These are phyloP conservation scores for Avena sativa DNA, from an alignment of 176 grass and related monocot genomes.

Conservation along the genomic window DNA sequence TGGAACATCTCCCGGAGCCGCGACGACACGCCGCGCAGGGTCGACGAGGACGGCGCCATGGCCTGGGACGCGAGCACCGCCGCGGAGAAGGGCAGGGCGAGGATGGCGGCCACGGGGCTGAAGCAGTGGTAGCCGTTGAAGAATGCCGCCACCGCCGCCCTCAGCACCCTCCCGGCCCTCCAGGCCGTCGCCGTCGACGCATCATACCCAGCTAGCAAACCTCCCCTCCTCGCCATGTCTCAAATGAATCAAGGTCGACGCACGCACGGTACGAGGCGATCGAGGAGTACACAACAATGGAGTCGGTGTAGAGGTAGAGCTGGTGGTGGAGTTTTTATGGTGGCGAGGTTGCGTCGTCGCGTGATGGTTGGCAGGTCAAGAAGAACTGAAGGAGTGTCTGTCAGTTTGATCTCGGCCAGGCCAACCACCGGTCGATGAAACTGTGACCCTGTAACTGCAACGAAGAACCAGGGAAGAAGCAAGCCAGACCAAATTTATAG, in stretches of 20 bases:
- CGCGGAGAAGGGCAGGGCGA: constrained; percentile 66
- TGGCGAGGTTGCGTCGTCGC: neutral
- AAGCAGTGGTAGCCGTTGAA: constrained; percentile 76
- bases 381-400: constrained; percentile 26
- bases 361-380: constrained; percentile 44
- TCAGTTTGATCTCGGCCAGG: constrained; percentile 34
- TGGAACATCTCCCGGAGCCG: constrained; percentile 67
- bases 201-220: neutral
- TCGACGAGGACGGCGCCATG: constrained; percentile 16
- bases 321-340: constrained; percentile 32
- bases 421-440: constrained; percentile 44
- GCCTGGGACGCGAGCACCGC: constrained; percentile 61
- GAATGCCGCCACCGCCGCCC: constrained; percentile 58
- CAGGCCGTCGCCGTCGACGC: constrained; percentile 40
- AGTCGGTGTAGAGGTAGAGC: neutral
- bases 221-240: constrained; percentile 37
- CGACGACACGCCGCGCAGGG: constrained; percentile 46
- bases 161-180: constrained; percentile 59
- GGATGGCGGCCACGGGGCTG: constrained; percentile 69
- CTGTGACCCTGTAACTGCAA: neutral
- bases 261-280: neutral
- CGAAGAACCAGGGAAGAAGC: constrained; percentile 20
- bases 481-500: neutral
- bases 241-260: neutral
- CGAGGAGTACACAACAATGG: constrained; percentile 22